Conservation (phyloP, 139 green algal species). For the Micromonas commoda region DNA sequence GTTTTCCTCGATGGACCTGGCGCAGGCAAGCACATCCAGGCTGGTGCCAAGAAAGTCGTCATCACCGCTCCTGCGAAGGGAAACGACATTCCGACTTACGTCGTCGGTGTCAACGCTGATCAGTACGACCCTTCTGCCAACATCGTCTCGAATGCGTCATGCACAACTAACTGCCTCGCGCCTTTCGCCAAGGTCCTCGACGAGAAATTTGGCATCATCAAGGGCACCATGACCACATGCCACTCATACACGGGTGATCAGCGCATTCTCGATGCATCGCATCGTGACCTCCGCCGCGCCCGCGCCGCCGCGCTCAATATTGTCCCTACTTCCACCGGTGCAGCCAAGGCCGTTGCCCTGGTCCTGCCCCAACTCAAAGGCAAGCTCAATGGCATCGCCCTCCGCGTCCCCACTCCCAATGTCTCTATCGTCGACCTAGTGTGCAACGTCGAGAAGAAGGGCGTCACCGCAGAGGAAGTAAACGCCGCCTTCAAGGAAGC, state of each 20-base stretch:
- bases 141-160: conserved; percentile 92
- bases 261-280: conserved; percentile 89
- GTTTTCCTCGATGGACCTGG: conserved; percentile 85
- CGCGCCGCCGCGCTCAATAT: conserved; percentile 97
- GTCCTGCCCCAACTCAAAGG: conserved; percentile 75
- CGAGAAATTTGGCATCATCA: conserved; percentile 98
- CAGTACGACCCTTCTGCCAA: conserved; percentile 45
- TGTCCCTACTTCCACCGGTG: conserved; percentile 96
- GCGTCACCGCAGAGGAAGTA: conserved; percentile 94
- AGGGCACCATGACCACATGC: conserved; percentile 99
- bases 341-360: conserved; percentile 94
- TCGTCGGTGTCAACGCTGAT: conserved; percentile 90
- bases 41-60: conserved; percentile 97
- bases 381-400: conserved; percentile 80
- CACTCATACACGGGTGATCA: conserved; percentile 98
- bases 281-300: conserved; percentile 93
- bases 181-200: conserved; percentile 98
- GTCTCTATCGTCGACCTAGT: conserved; percentile 98
- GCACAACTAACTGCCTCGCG: conserved; percentile 99
- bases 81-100: conserved; percentile 93
- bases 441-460: conserved; percentile 94
- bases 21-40: conserved; percentile 85
- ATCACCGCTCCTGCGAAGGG: conserved; percentile 99
- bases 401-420: conserved; percentile 97
- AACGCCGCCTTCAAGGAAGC: conserved; percentile 94